Conservation (phyloP, 2,329 filamentous ascomycete genomes). For the Xylariaceae sp. region DNA sequence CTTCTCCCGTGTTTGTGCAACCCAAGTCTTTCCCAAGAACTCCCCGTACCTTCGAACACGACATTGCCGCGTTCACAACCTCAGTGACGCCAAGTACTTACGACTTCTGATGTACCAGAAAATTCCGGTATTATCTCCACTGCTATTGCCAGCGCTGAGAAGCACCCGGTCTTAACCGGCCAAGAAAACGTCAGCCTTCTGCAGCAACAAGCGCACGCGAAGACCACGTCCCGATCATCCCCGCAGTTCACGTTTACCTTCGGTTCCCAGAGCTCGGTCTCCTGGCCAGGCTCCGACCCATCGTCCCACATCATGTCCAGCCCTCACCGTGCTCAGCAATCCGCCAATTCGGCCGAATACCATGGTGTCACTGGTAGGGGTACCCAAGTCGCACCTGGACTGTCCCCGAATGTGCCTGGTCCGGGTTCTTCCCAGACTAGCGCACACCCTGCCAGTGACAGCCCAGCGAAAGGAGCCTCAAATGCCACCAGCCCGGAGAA, state of each 20-base stretch:
- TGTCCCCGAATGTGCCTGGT: constrained; percentile 15
- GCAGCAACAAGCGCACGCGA: constrained; percentile 60
- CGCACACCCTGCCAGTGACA: constrained; percentile 26
- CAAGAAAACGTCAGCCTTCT: constrained; percentile 76
- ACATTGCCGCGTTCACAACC: neutral
- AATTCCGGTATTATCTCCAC: constrained; percentile 77
- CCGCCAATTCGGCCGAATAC: constrained; percentile 18
- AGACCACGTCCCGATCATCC: constrained; percentile 58
- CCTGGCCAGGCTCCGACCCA: constrained; percentile 59
- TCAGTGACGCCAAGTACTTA: constrained; percentile 17
- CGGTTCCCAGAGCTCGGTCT: constrained; percentile 78
- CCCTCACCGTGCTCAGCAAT: constrained; percentile 23
- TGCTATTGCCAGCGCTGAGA: constrained; percentile 84
- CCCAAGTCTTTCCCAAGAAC: too few relatives aligned
- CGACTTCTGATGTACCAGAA: constrained; percentile 38
- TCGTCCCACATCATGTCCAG: constrained; percentile 31
- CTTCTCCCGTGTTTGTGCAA: too few relatives aligned
- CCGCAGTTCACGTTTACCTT: constrained; percentile 96
- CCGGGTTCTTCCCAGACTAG: constrained; percentile 16
- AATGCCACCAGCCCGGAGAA: constrained; percentile 45
- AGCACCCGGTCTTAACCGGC: constrained; percentile 56
- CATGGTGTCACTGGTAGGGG: constrained; percentile 14
- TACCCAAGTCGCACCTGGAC: constrained; percentile 18
- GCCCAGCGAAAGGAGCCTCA: constrained; percentile 37
- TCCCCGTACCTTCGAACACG: too few relatives aligned